Percentiles rank a stretch among this genome's conserved stretches.
Conservation (phyloP, 2,329 filamentous ascomycete genomes). For the Canariomyces notabilis region DNA sequence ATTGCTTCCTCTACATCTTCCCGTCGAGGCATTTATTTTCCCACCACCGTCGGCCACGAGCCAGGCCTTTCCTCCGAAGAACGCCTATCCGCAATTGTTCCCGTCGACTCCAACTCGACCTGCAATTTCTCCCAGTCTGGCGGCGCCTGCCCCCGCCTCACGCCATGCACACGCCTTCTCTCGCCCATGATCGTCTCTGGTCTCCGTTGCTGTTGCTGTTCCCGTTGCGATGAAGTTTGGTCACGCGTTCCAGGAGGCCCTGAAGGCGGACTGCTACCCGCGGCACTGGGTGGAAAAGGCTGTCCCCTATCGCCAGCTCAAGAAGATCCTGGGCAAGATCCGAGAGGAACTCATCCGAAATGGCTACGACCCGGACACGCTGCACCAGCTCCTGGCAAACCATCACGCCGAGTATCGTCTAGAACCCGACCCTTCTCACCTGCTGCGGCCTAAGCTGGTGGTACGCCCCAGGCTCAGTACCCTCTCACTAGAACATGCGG, state of each 20-base stretch:
- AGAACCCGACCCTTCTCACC: constrained; percentile 17
- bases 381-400: constrained; percentile 58
- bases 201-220: constrained; percentile 14
- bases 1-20: no score
- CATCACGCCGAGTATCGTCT: constrained; percentile 37
- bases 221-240: constrained; percentile 72
- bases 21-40: no score
- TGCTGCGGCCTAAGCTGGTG: constrained; percentile 24
- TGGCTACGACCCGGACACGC: constrained; percentile 66
- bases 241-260: constrained; percentile 65
- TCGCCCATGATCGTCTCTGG: constrained; percentile 13
- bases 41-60: no score
- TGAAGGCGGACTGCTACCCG: constrained; percentile 67
- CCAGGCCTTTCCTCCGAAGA: no score
- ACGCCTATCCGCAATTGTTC: no score
- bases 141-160: constrained; percentile 6
- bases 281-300: constrained; percentile 66
- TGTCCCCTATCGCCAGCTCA: constrained; percentile 78
- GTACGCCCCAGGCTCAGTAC: constrained; percentile 40
- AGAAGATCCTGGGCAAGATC: constrained; percentile 83
- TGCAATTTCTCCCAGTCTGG: constrained; percentile 1
- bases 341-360: constrained; percentile 64
- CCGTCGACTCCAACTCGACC: background rate
- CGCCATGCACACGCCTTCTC: constrained; percentile 22
- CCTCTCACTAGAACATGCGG: constrained; percentile 36